Evolutionary conservation across 1,284 basidiomycete genomes (phyloP), one percentile per base, ranked within the genome.

Genomic region (Cryptococcus maquisensis): DNA sequence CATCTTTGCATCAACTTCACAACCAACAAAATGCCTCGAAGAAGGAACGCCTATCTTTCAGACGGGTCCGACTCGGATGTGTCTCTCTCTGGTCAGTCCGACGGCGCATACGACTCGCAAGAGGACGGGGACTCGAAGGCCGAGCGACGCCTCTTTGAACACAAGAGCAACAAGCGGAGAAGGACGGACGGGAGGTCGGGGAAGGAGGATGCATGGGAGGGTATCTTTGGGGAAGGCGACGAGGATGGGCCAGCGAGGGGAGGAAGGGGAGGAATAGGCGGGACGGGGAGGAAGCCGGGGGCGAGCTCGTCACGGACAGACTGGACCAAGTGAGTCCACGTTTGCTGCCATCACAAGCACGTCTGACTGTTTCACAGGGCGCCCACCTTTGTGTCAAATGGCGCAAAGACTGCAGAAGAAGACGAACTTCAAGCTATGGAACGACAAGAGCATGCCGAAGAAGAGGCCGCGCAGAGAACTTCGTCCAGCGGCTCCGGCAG

Each of bases 201-300:
- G 26, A 89, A 87, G 71, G 86, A 88, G 37, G 83, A 86, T 54
- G 86, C 86, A 1, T 81, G 87, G 53, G 92, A 94, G 66, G 92
- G 92, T 3, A 79, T 91, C 0, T 94, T 92, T 76, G 89, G 80
- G 0, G 84, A 86, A 1, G 86, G 85, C 53, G 86, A 87, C 38
- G 84, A 85, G 20, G 37, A 74, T 68, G 48, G 49, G 3, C 38
- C 51, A 15, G 45, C 52, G 18, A 41, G 58, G 41, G 23, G 51
- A 16, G 28, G 37, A 3, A 39, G 28, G 9, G 47, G 48, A 32
- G 47, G 38, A 15, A 28, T 18, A 15, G 47, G 18, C 15, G 47
- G 41, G 13, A n/a, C 21, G 10, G 51, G 20, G n/a, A 39, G 37
- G 28, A 32, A 32, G 8, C 39, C 39, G 9, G 36, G 49, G 26